Evolutionary conservation across 164 flowering plant species (phyloP).

Genomic region (Tetracentron sinense): DNA sequence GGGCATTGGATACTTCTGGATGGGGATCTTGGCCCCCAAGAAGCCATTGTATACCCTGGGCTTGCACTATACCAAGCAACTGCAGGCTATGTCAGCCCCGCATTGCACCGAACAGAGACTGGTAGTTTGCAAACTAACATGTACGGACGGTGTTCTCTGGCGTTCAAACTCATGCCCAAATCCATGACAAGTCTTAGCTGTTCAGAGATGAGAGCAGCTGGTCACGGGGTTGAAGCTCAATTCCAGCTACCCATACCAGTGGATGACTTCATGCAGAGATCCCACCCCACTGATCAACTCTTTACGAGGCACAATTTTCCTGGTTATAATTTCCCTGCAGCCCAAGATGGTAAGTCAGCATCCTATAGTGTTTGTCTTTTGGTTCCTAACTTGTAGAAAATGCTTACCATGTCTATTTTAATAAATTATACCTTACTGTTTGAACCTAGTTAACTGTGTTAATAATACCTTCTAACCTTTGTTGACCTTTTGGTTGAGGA

Average conservation of each 20-base stretch:
- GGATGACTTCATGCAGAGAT: slow-evolving; percentile 96
- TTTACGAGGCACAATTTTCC: slow-evolving; percentile 55
- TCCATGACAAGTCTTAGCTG: slow-evolving; percentile 86
- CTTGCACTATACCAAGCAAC: slow-evolving; percentile 93
- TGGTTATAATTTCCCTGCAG: slow-evolving; percentile 46
- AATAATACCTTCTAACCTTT: neutral
- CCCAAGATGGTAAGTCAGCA: slow-evolving; percentile 66
- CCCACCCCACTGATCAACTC: slow-evolving; percentile 67
- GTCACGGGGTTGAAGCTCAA: slow-evolving; percentile 93
- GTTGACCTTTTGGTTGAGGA: neutral
- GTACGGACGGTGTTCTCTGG: slow-evolving; percentile 80
- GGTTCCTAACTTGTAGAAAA: neutral
- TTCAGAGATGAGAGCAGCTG: slow-evolving; percentile 95
- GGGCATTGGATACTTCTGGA: slow-evolving; percentile 87
- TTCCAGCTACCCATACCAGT: slow-evolving; percentile 91
- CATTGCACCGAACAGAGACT: slow-evolving; percentile 58
- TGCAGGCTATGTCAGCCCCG: slow-evolving; percentile 86
- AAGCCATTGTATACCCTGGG: slow-evolving; percentile 88
- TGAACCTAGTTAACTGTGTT: neutral
- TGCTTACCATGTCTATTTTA: neutral
- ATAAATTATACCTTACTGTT: neutral
- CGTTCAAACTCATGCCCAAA: slow-evolving; percentile 92
- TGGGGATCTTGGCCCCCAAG: slow-evolving; percentile 90
- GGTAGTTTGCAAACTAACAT: slow-evolving; percentile 53
- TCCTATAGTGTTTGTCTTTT: neutral